These are phyloP conservation scores for Rhododendron henanense DNA, from an alignment of 148 eudicot genomes.

Conservation along the genomic window DNA sequence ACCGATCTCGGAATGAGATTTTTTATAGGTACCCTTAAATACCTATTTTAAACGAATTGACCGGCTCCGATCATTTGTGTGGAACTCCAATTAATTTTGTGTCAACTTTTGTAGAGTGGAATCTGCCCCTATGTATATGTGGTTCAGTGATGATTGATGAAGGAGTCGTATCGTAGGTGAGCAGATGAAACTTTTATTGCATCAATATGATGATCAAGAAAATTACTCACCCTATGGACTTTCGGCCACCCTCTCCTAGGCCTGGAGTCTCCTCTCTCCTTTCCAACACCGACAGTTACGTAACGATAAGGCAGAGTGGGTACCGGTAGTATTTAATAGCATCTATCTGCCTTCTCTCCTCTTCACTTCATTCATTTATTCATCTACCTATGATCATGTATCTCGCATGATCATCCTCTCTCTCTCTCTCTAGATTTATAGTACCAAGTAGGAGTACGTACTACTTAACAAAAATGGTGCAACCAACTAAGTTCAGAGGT, in stretches of 20 bases:
- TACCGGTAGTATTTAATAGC: too few species aligned
- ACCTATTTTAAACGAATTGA: too few species aligned
- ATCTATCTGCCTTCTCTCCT: neutral
- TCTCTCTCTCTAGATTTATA: neutral
- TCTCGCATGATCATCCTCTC: too few species aligned
- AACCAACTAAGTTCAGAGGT: constrained; percentile 80
- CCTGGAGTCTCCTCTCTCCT: neutral
- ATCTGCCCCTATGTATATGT: too few species aligned
- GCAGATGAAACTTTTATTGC: constrained; percentile 5
- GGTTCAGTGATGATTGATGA: neutral
- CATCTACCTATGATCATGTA: too few species aligned
- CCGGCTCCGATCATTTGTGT: too few species aligned
- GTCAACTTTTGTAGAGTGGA: too few species aligned
- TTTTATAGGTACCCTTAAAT: too few species aligned
- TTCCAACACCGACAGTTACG: neutral
- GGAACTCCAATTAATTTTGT: too few species aligned
- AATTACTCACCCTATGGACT: neutral
- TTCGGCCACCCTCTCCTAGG: neutral
- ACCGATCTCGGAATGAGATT: too few species aligned
- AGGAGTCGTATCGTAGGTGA: neutral
- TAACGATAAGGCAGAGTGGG: neutral
- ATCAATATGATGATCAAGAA: neutral
- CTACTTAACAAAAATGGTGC: constrained; percentile 47
- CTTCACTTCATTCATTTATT: too few species aligned
- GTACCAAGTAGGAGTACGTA: neutral